Evolutionary conservation across 1,284 basidiomycete species (phyloP).

Genomic region (Anthracocystis panici-leucophaei): DNA sequence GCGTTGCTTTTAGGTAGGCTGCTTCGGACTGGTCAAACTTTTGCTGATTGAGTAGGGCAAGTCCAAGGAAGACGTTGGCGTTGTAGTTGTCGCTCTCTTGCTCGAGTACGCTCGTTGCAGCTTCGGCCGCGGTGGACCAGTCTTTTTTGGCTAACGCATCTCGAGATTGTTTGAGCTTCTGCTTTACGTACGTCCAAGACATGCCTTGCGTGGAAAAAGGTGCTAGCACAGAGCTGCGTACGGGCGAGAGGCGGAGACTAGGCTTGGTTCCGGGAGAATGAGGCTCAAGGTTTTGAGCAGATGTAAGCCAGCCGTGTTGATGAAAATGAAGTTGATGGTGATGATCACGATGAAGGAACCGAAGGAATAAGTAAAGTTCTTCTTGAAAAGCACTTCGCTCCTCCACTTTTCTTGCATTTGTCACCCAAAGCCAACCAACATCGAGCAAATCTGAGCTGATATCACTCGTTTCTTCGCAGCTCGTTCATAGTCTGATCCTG

Average conservation of each 20-base stretch:
- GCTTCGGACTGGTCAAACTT: constrained; percentile 53
- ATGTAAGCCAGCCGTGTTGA: constrained; percentile 1
- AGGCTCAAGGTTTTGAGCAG: not conserved
- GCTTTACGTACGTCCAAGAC: constrained; percentile 54
- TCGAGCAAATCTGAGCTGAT: not conserved
- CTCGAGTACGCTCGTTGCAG: constrained; percentile 54
- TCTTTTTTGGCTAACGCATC: constrained; percentile 58
- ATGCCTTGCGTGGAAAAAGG: constrained; percentile 15
- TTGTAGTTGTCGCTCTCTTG: constrained; percentile 66
- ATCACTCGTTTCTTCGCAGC: not conserved
- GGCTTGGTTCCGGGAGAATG: not conserved
- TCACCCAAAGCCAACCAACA: constrained; percentile 1
- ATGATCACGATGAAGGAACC: constrained; percentile 2
- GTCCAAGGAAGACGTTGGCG: constrained; percentile 64
- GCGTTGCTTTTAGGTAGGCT: constrained; percentile 68
- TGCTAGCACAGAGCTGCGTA: not conserved
- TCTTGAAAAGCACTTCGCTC: constrained; percentile 10
- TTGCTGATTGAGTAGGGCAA: constrained; percentile 58
- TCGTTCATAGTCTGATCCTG: not conserved
- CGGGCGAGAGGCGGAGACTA: not conserved
- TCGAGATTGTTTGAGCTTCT: constrained; percentile 61
- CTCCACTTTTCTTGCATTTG: constrained; percentile 23
- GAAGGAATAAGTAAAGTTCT: constrained; percentile 12
- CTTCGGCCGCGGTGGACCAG: constrained; percentile 49
- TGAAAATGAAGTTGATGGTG: constrained; percentile 9